Base-by-base conservation (phyloP, 2,329 filamentous ascomycete species). In the Incumbomyces lentus region DNA sequence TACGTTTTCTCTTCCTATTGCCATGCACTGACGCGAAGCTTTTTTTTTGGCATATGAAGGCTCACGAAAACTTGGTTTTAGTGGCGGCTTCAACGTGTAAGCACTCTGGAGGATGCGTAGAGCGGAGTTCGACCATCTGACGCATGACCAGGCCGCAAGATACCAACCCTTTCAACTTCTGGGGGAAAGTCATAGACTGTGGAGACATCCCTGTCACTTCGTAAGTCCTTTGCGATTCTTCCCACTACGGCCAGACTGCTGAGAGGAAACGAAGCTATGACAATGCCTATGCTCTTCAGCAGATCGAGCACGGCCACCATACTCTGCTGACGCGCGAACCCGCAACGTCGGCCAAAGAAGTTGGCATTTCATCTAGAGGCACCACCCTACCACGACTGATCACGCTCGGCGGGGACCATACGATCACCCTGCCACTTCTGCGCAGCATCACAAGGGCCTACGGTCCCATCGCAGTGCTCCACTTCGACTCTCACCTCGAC, bases 301-400 rank as follows among this genome's bases (percentile, higher is more conserved):
- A 93, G 62, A 92, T 93, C 44, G 86, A 93, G 62, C 79, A 90
- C 64, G 86, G 86, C 7, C 86, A 93, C 66, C 82, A 84, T 63
- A 75, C 73, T 51, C 76, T 93, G 50, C 69, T 92, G 7, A 82
- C 81, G 52, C 81, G 86, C 31, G 65, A 73, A 1, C 86, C 86
- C 0, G 74, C 73, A 39, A 90, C 85, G 1, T 72, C 85, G 52
- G 77, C 84, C 2, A 64, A 79, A 40, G 77, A 80, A 58, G 65
- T 68, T 1, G 86, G 86, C 0, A 79, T 82, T 1, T 80, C 83
- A 0, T 81, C 80, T 61, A 75, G 80, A 29, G 83, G 81, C 45
- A 85, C 79, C 65, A 92, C 86, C 1, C 71, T 92, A 1, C 86
- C 86, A 6, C 75, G 86, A 31, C 70, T 93, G 40, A 90, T 93